Base-by-base conservation (phyloP, 2,329 filamentous ascomycete species). In the Penicillium sclerotigenum region DNA sequence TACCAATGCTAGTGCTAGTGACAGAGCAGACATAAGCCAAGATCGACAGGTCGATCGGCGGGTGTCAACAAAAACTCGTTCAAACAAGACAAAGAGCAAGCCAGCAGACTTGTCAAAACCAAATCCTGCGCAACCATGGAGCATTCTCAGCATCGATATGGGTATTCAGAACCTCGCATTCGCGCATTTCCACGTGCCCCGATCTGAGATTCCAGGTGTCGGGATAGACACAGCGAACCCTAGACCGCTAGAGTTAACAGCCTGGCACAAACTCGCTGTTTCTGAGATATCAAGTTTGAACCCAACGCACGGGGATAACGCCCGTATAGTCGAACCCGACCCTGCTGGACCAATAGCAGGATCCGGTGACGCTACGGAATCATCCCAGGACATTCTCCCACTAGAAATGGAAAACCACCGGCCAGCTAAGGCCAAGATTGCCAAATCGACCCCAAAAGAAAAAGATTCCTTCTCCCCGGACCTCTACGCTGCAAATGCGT, bases 141-240 rank as follows among this genome's bases (percentile, higher is more conserved):
- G 86, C 41, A 79, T 94, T 24, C 72, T 94, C 33, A 92, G 89
- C 68, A 87, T 95, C 59, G 90, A 95, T 71, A 88, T 94, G 84
- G 90, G 90, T 4, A 88, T 95, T 62, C 85, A 84, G 41, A 95
- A 95, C 69, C 77, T 95, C 4, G 90, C 89, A 1, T 90, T 85
- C 69, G 89, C 88, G 61, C 79, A 90, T 58, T 71, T 89, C 31
- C 66, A 74, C 18, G 67, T 81, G 50, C 57, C 60, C 45, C 55
- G 61, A 29, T 28, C 49, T 26, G 28, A 41, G 31, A 0, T 2
- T 1, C 8, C 14, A 8, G 20, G 8, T 26, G 10, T 42, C 8
- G 31, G 18, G 13, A 33, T 34, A 6, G 53, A 34, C 14, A 4
- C 45, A 31, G 28, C 5, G 14, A 33, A 22, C 13, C 31, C 36